Evolutionary conservation across 2,329 filamentous ascomycete genomes (phyloP).

Genomic region (Fusarium sp.): DNA sequence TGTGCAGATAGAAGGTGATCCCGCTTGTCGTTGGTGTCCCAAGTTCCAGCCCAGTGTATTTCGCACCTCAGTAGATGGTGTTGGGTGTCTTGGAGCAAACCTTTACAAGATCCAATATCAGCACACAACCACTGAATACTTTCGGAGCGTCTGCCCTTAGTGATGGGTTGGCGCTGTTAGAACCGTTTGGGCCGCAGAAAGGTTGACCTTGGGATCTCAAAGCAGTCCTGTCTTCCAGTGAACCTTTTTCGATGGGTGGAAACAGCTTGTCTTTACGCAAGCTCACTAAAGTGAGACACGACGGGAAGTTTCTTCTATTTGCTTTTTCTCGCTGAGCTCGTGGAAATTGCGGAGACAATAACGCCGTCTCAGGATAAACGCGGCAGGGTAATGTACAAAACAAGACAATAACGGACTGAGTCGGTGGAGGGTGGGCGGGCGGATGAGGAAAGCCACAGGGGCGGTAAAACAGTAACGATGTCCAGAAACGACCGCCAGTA

Average conservation of each 20-base stretch:
- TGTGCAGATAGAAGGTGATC: slow-evolving; percentile 31
- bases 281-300: slow-evolving; percentile 42
- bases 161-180: slow-evolving; percentile 24
- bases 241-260: slow-evolving; percentile 27
- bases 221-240: slow-evolving; percentile 27
- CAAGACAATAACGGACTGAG: slow-evolving; percentile 34
- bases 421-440: slow-evolving; percentile 36
- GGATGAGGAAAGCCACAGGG: slow-evolving; percentile 36
- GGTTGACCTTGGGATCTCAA: slow-evolving; percentile 29
- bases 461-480: slow-evolving; percentile 27
- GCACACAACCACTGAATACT: slow-evolving; percentile 32
- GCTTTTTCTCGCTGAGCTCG: slow-evolving; percentile 43
- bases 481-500: slow-evolving; percentile 35
- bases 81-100: slow-evolving; percentile 23
- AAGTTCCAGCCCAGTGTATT: slow-evolving; percentile 25
- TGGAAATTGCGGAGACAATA: slow-evolving; percentile 43
- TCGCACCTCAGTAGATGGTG: slow-evolving; percentile 16
- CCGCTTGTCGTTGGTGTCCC: slow-evolving; percentile 26
- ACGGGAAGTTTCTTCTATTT: slow-evolving; percentile 40
- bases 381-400: slow-evolving; percentile 33
- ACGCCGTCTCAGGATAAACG: slow-evolving; percentile 30
- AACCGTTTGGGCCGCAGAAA: slow-evolving; percentile 29
- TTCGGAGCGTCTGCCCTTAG: slow-evolving; percentile 25
- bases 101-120: slow-evolving; percentile 19
- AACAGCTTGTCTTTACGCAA: slow-evolving; percentile 33